phyloP scores from a whole-genome alignment of 306 rosid species.

The Purshia tridentata region DNA sequence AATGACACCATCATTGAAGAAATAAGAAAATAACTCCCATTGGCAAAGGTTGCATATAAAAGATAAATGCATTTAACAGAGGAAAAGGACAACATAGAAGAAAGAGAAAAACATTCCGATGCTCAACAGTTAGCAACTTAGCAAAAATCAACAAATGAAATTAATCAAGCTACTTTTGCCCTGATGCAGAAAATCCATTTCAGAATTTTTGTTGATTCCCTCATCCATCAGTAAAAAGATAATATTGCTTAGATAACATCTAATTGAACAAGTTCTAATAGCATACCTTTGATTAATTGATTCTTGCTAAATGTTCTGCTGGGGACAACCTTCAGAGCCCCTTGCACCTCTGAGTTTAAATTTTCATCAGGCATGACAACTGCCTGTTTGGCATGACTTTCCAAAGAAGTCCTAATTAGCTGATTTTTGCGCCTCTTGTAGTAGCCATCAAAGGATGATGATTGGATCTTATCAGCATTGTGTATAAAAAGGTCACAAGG shows the following conservation, averaged over 20 bases:
- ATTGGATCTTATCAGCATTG: constrained; percentile 49
- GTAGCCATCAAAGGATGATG: constrained; percentile 64
- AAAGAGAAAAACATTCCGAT: background rate
- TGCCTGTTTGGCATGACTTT: constrained; percentile 45
- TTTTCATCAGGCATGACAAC: constrained; percentile 37
- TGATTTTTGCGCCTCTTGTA: constrained; percentile 87
- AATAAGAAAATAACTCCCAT: background rate
- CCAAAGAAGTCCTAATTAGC: constrained; percentile 67
- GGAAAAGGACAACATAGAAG: background rate
- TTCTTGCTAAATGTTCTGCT: constrained; percentile 54
- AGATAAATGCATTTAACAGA: background rate
- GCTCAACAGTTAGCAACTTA: constrained; percentile 2
- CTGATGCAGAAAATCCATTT: background rate
- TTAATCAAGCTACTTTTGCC: background rate
- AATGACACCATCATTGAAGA: background rate
- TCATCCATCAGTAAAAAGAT: constrained; percentile 5
- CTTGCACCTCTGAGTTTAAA: constrained; percentile 43
- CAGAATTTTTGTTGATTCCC: background rate
- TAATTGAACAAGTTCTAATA: constrained; percentile 26
- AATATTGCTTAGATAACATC: background rate
- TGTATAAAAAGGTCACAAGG: constrained; percentile 43
- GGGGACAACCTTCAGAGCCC: constrained; percentile 43
- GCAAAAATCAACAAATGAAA: background rate
- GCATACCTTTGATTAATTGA: constrained; percentile 66
- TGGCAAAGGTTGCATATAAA: background rate